Conservation (phyloP, 2,329 filamentous ascomycete species). For the Xylariaceae sp. region DNA sequence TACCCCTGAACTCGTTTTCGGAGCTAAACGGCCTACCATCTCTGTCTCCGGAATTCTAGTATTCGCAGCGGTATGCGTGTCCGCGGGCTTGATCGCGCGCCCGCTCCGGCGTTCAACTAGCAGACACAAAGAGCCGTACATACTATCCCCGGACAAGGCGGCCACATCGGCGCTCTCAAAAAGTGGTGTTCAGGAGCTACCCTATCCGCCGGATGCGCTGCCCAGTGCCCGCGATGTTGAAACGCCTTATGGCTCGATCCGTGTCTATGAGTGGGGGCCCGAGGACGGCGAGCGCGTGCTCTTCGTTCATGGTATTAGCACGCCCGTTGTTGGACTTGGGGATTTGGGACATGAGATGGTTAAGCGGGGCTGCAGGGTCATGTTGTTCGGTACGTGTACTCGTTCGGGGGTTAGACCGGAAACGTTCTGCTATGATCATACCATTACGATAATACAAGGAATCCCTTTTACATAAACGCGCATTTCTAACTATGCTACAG, state of each 20-base stretch:
- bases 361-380: constrained; percentile 71
- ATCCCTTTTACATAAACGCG: no score
- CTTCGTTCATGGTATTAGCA: constrained; percentile 81
- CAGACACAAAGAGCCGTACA: background rate
- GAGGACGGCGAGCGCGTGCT: constrained; percentile 73
- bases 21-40: background rate
- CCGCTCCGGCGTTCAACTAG: background rate
- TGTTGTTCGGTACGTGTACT: constrained; percentile 77
- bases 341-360: constrained; percentile 70
- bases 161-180: background rate
- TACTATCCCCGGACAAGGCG: constrained; percentile 8
- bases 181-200: constrained; percentile 43
- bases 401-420: no score
- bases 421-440: no score
- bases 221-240: constrained; percentile 72
- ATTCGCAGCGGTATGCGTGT: constrained; percentile 8
- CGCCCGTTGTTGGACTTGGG: constrained; percentile 73
- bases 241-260: constrained; percentile 72
- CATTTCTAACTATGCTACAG: constrained; percentile 52
- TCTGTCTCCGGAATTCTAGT: constrained; percentile 1
- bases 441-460: no score
- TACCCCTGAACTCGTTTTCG: background rate
- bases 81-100: background rate
- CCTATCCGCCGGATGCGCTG: constrained; percentile 73
- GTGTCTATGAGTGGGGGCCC: constrained; percentile 83